Evolutionary conservation across 1,139 yeast species (phyloP).

Genomic region (Cylindricascospora bacillispora): DNA sequence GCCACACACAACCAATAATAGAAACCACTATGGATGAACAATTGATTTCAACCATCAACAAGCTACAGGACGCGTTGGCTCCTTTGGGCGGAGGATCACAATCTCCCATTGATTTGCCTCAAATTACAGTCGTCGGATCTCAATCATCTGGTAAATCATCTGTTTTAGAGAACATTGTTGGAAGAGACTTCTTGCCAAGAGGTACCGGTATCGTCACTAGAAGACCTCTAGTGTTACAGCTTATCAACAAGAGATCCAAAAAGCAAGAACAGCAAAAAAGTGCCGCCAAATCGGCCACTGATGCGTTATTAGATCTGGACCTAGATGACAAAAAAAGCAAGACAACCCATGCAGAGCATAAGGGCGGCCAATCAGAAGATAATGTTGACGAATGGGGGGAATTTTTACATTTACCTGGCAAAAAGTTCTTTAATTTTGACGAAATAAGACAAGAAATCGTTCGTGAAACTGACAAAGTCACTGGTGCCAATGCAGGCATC

Average conservation of each 20-base stretch:
- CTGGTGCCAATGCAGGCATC: slow-evolving; percentile 88
- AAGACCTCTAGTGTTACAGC: slow-evolving; percentile 77
- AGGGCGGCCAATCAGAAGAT: slow-evolving; percentile 42
- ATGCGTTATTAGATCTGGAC: slow-evolving; percentile 30
- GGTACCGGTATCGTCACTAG: slow-evolving; percentile 95
- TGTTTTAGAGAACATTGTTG: slow-evolving; percentile 86
- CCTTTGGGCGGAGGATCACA: slow-evolving; percentile 81
- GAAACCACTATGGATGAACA: slow-evolving; percentile 62
- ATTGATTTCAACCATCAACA: slow-evolving; percentile 81
- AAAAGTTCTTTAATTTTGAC: slow-evolving; percentile 78
- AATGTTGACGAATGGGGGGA: slow-evolving; percentile 97
- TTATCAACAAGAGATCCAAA: slow-evolving; percentile 52
- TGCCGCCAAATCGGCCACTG: slow-evolving; percentile 15
- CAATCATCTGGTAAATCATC: slow-evolving; percentile 93
- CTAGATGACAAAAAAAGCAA: slow-evolving; percentile 11
- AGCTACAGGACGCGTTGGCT: slow-evolving; percentile 86
- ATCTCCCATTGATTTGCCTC: slow-evolving; percentile 85
- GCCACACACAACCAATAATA: too few species aligned
- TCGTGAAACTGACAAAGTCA: slow-evolving; percentile 83
- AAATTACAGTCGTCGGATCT: slow-evolving; percentile 92
- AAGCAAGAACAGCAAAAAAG: slow-evolving; percentile 12
- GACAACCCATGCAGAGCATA: slow-evolving; percentile 1
- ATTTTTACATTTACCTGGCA: slow-evolving; percentile 83
- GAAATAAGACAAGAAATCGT: slow-evolving; percentile 87
- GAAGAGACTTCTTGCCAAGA: slow-evolving; percentile 88